A percentile compares a stretch with the other conserved stretches of the same genome.
Conservation (phyloP, 169 alveolate species). For the Plasmodium billcollinsi region DNA sequence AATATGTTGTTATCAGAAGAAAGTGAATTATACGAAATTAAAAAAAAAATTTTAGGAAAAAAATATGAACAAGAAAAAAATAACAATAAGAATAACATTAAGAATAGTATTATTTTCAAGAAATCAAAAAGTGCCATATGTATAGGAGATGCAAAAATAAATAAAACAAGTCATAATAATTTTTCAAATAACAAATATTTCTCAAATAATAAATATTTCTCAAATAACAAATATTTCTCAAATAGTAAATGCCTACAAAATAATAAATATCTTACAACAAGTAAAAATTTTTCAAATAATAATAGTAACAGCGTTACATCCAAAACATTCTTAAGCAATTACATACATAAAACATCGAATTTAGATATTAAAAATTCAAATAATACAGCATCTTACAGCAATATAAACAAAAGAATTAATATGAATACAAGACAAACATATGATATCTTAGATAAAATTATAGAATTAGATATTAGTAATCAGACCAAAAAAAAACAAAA, state of each 20-base stretch:
- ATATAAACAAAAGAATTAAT: slow-evolving; percentile 1
- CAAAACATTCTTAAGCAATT: slow-evolving; percentile 6
- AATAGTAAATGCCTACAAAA: background rate
- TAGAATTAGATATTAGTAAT: slow-evolving; percentile 53
- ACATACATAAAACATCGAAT: slow-evolving; percentile 7
- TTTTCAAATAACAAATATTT: background rate
- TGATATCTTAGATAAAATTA: slow-evolving; percentile 60
- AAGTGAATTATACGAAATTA: background rate
- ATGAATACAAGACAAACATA: slow-evolving; percentile 5
- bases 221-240: background rate
- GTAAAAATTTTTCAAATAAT: background rate
- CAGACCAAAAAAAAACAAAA: slow-evolving; percentile 34
- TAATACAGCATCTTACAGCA: slow-evolving; percentile 5
- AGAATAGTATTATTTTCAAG: background rate
- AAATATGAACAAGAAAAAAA: background rate
- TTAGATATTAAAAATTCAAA: slow-evolving; percentile 12
- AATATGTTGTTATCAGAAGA: slow-evolving; percentile 5
- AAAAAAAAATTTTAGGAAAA: background rate
- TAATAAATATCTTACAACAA: background rate
- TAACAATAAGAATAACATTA: background rate
- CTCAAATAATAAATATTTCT: background rate
- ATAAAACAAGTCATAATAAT: background rate
- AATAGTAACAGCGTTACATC: slow-evolving; percentile 15
- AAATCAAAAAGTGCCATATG: background rate
- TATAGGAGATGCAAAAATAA: background rate